These are phyloP conservation scores for Ustilago hordei DNA, from an alignment of 1,284 basidiomycete genomes.

Conservation along the genomic window DNA sequence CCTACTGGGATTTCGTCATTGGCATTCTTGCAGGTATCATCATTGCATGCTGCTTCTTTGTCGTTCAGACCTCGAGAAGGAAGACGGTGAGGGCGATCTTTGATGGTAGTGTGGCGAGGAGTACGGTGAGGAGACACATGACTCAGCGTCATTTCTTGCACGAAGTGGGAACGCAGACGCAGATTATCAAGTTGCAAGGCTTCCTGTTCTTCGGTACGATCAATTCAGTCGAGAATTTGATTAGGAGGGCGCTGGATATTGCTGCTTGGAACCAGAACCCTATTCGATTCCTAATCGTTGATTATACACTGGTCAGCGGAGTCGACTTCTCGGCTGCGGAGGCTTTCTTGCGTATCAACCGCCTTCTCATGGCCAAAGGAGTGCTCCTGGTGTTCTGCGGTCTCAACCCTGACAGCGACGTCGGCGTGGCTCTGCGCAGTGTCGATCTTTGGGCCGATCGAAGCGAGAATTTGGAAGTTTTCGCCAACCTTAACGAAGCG, in stretches of 20 bases:
- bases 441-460: conserved; percentile 78
- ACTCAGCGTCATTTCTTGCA: conserved; percentile 89
- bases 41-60: conserved; percentile 94
- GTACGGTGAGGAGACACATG: conserved; percentile 89
- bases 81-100: conserved; percentile 65
- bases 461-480: conserved; percentile 75
- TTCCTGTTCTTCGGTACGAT: conserved; percentile 98
- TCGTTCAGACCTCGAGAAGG: conserved; percentile 87
- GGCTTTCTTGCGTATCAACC: conserved; percentile 90
- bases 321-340: conserved; percentile 96
- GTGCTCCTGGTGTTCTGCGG: conserved; percentile 92
- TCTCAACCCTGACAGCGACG: conserved; percentile 70
- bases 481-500: conserved; percentile 86
- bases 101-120: conserved; percentile 73
- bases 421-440: conserved; percentile 60
- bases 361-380: conserved; percentile 80
- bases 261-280: conserved; percentile 82
- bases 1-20: conserved; percentile 78
- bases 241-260: conserved; percentile 79
- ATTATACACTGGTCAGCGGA: conserved; percentile 82
- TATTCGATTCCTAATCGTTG: conserved; percentile 78
- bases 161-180: conserved; percentile 90
- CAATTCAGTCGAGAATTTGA: conserved; percentile 81
- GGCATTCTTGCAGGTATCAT: conserved; percentile 93
- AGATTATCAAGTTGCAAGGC: conserved; percentile 86